Evolutionary conservation across 2,329 filamentous ascomycete genomes (phyloP).

Genomic region (Ceratocystis harringtonii): DNA sequence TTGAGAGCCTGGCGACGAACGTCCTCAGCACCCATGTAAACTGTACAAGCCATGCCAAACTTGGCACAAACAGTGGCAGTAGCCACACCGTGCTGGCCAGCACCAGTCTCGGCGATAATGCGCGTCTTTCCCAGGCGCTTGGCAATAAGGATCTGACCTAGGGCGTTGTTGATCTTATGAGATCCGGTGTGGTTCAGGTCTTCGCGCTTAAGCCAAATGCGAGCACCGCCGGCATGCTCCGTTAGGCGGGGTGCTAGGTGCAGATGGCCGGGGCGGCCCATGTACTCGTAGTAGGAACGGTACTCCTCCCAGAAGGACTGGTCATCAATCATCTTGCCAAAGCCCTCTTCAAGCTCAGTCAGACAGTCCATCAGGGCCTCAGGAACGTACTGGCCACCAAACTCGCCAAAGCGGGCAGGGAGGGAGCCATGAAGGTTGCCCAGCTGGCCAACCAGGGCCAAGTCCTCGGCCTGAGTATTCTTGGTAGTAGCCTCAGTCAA

Average conservation of each 20-base stretch:
- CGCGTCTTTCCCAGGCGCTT: slow-evolving; percentile 79
- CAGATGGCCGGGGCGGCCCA: slow-evolving; percentile 83
- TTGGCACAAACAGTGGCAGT: slow-evolving; percentile 96
- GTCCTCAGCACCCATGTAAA: slow-evolving; percentile 92
- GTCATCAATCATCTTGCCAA: slow-evolving; percentile 75
- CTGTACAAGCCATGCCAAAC: slow-evolving; percentile 94
- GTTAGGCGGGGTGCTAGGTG: slow-evolving; percentile 82
- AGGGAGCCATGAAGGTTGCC: slow-evolving; percentile 67
- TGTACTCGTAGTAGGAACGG: slow-evolving; percentile 89
- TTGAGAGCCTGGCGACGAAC: slow-evolving; percentile 92
- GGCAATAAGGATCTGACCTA: slow-evolving; percentile 83
- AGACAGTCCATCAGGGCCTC: slow-evolving; percentile 97
- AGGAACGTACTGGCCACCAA: slow-evolving; percentile 92
- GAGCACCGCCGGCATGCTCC: slow-evolving; percentile 76
- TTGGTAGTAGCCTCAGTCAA: slow-evolving; percentile 49
- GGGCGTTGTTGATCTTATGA: slow-evolving; percentile 98
- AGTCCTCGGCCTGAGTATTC: slow-evolving; percentile 36
- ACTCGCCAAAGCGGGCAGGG: slow-evolving; percentile 82
- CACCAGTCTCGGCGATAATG: slow-evolving; percentile 96
- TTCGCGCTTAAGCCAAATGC: slow-evolving; percentile 95
- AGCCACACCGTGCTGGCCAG: slow-evolving; percentile 93
- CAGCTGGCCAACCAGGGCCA: slow-evolving; percentile 63
- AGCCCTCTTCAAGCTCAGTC: slow-evolving; percentile 76
- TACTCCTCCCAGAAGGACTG: slow-evolving; percentile 95
- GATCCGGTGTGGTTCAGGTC: slow-evolving; percentile 95